These are phyloP conservation scores for Tausonia pullulans DNA, from an alignment of 1,284 basidiomycete species.

Conservation along the genomic window DNA sequence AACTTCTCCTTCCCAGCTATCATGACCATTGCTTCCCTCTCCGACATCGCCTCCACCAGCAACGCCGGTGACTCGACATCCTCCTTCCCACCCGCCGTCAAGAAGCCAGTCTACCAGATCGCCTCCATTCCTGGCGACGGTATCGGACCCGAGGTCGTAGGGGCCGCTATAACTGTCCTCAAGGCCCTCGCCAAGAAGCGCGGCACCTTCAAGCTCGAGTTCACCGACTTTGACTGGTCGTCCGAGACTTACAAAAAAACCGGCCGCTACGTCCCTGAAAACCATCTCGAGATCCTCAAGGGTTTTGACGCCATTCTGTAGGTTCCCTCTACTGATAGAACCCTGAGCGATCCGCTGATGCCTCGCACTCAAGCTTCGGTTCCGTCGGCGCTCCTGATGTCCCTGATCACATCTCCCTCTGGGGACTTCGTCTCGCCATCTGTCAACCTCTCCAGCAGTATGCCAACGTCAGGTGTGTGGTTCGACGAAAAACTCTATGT, in stretches of 20 bases:
- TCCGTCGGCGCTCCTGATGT: constrained; percentile 36
- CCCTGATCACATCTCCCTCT: constrained; percentile 44
- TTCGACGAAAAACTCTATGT: constrained; percentile 29
- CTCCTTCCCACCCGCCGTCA: constrained; percentile 18
- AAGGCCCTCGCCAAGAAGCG: constrained; percentile 31
- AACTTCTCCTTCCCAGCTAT: no score
- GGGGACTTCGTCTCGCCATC: constrained; percentile 42
- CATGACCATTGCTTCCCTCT: no score
- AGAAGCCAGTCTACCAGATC: constrained; percentile 34
- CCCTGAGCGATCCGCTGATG: constrained; percentile 23
- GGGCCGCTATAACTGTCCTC: constrained; percentile 22
- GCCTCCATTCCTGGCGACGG: constrained; percentile 50
- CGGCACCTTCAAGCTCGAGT: constrained; percentile 26
- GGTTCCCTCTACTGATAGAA: constrained; percentile 17
- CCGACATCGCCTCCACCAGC: no score
- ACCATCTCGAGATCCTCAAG: constrained; percentile 29
- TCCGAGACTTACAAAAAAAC: constrained; percentile 31
- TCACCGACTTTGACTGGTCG: constrained; percentile 32
- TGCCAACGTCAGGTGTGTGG: constrained; percentile 32
- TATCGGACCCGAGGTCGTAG: constrained; percentile 42
- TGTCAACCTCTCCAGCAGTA: constrained; percentile 39
- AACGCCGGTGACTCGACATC: no score
- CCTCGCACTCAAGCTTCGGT: constrained; percentile 28
- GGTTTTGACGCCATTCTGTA: constrained; percentile 26
- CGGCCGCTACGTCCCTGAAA: constrained; percentile 31